Percentiles rank a stretch among this genome's conserved stretches.
phyloP scores from a whole-genome alignment of 352 stramenopile genomes.

The Globisporangium abappressorium region DNA sequence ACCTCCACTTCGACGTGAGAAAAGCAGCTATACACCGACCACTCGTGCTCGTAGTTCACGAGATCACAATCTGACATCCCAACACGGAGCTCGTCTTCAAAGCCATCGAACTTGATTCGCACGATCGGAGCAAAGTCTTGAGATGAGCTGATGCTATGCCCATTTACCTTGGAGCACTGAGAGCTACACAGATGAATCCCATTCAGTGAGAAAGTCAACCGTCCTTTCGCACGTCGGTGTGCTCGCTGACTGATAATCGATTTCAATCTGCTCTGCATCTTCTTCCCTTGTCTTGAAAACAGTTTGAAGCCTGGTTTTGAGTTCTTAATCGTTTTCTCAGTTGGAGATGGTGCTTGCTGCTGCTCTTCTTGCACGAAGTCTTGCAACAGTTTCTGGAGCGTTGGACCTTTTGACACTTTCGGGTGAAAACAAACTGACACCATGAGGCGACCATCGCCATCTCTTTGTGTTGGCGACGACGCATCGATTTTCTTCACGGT shows the following conservation, averaged over 20 bases:
- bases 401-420: constrained; percentile 18
- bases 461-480: background rate
- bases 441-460: background rate
- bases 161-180: constrained; percentile 28
- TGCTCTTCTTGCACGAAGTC: constrained; percentile 11
- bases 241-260: constrained; percentile 1
- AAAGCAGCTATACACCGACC: constrained; percentile 27
- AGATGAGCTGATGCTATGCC: constrained; percentile 20
- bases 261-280: constrained; percentile 7
- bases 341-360: background rate
- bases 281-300: background rate
- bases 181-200: constrained; percentile 30
- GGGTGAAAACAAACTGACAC: constrained; percentile 17
- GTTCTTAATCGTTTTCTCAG: too few species aligned
- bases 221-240: constrained; percentile 9
- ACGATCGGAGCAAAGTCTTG: constrained; percentile 29
- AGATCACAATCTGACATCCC: constrained; percentile 15
- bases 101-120: constrained; percentile 26
- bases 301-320: background rate
- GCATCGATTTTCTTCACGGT: constrained; percentile 1
- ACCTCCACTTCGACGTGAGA: constrained; percentile 28
- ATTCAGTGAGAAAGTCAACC: constrained; percentile 18
- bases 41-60: constrained; percentile 27
- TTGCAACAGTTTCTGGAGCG: constrained; percentile 12
- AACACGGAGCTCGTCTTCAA: constrained; percentile 23